phyloP scores from a whole-genome alignment of 2,329 filamentous ascomycete genomes.

The Ophiostoma pallidulum region DNA sequence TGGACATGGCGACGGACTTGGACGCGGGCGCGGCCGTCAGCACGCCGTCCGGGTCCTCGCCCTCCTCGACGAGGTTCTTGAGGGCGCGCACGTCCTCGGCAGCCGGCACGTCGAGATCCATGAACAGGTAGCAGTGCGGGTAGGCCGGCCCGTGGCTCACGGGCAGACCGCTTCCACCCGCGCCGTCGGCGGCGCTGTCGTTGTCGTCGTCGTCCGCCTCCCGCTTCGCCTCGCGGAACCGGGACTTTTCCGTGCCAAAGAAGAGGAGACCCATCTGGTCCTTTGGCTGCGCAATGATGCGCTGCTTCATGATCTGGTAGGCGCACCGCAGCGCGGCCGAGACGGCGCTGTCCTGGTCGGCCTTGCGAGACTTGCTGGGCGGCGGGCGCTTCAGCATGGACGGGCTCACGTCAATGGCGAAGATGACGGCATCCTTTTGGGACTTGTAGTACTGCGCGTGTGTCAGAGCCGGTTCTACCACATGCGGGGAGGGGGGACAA shows the following conservation, averaged over 20 bases:
- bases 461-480: slow-evolving; percentile 40
- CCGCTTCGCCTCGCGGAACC: slow-evolving; percentile 45
- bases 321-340: slow-evolving; percentile 86
- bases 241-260: slow-evolving; percentile 81
- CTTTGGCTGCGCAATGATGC: slow-evolving; percentile 91
- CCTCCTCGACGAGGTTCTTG: slow-evolving; percentile 67
- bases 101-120: slow-evolving; percentile 77
- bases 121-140: slow-evolving; percentile 85
- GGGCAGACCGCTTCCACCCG: slow-evolving; percentile 17
- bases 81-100: slow-evolving; percentile 78
- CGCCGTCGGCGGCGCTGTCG: background rate
- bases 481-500: background rate
- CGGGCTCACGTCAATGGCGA: slow-evolving; percentile 83
- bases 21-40: slow-evolving; percentile 51
- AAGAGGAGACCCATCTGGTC: slow-evolving; percentile 96
- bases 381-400: slow-evolving; percentile 72
- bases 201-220: background rate
- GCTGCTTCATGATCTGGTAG: slow-evolving; percentile 92
- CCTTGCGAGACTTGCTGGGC: slow-evolving; percentile 64
- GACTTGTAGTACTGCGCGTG: slow-evolving; percentile 66
- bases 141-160: slow-evolving; percentile 49
- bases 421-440: slow-evolving; percentile 94
- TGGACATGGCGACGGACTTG: slow-evolving; percentile 70
- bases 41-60: slow-evolving; percentile 59
- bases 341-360: slow-evolving; percentile 66